Evolutionary conservation across 2,329 filamentous ascomycete genomes (phyloP), one percentile per base, ranked within the genome.

Genomic region (Aspergillus phoenicis): DNA sequence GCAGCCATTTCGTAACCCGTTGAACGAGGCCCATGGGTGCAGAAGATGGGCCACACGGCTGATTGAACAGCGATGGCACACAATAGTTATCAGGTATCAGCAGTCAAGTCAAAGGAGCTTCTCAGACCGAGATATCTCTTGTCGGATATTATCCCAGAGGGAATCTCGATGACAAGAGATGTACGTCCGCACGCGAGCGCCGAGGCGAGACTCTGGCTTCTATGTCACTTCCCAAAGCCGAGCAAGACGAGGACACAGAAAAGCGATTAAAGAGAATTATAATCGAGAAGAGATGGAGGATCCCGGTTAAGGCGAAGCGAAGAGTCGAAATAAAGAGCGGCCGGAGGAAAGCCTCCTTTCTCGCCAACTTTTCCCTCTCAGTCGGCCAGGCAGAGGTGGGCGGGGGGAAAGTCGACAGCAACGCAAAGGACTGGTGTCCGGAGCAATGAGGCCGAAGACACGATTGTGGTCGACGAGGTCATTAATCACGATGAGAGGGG

Each of bases 1-100:
- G 82, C 64, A 84, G 71, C 70, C 81, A 78, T 77, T 84, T 84
- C 68, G 80, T 73, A 60, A 84, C 76, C 64, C 82, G 80, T 69
- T 83, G 82, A 70, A 84, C 80, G 71, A 85, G 80, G 65, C 81
- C 78, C 82, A 84, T 84, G 68, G 69, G 69, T 71, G 71, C 73
- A 66, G 11, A 68, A 66, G 60, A 66, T 67, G 66, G 33, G 58
- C 62, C 64, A 68, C 67, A 65, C 69, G 68, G 47, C 26, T 49
- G 67, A 62, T 63, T 60, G 51, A 59, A 60, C 38, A 39, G 41
- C 43, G 47, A 58, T 49, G 36, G 51, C 38, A 55, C 41, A 36
- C 24, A 58, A 57, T 57, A 52, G 41, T 45, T 60, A 52, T 62
- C 64, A 57, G 49, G 20, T 60, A 52, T 58, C 60, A 57, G 41